Evolutionary conservation across 176 grass and related monocot genomes (phyloP).

Genomic region (Oryza punctata): DNA sequence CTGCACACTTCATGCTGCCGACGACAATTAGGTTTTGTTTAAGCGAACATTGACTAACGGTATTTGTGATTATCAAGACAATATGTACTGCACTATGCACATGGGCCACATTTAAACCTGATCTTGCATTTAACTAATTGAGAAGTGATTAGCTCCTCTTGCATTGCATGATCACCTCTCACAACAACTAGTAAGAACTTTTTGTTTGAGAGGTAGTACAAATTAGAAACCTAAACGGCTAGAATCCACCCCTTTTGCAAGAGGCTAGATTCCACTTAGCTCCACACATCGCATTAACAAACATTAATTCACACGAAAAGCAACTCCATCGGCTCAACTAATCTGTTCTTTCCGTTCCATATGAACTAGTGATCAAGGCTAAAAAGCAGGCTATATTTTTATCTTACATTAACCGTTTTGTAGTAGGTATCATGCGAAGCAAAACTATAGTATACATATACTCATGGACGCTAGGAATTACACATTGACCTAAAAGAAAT

Average conservation of each 20-base stretch:
- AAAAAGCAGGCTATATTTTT: constrained; percentile 1
- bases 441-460: background rate
- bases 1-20: background rate
- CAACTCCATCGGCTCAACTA: background rate
- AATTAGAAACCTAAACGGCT: background rate
- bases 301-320: constrained; percentile 15
- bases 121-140: background rate
- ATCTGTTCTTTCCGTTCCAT: constrained; percentile 5
- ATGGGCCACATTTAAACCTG: background rate
- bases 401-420: background rate
- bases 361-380: constrained; percentile 15
- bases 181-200: background rate
- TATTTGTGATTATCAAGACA: background rate
- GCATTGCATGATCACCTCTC: background rate
- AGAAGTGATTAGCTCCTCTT: background rate
- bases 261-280: constrained; percentile 8
- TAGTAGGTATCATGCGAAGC: background rate
- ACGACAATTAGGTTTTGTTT: no score
- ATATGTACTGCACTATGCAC: background rate
- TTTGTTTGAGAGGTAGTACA: background rate
- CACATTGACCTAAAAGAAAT: background rate
- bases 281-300: background rate
- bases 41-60: background rate
- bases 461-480: background rate
- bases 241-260: background rate